These are phyloP conservation scores for Senna tora DNA, from an alignment of 306 rosid genomes.

Conservation along the genomic window DNA sequence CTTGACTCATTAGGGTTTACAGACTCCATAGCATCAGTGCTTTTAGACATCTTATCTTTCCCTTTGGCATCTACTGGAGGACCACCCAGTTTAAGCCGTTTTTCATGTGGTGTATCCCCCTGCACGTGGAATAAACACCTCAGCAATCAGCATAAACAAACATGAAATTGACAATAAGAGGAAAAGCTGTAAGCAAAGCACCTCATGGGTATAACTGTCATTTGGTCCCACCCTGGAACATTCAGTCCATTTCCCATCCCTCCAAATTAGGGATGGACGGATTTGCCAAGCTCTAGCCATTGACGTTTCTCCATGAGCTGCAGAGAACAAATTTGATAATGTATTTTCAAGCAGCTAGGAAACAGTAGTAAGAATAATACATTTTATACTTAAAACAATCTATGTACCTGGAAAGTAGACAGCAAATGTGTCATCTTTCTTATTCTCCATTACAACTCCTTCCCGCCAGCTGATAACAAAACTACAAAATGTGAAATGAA, in stretches of 20 bases:
- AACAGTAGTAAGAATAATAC: constrained; percentile 1
- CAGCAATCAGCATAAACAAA: constrained; percentile 41
- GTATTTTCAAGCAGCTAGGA: constrained; percentile 16
- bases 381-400: constrained; percentile 3
- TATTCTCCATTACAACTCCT: constrained; percentile 80
- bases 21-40: constrained; percentile 45
- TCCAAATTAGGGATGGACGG: constrained; percentile 92
- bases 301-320: constrained; percentile 80
- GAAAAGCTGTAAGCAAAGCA: constrained; percentile 40
- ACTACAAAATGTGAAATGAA: constrained; percentile 27
- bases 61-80: constrained; percentile 58
- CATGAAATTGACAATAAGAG: constrained; percentile 27
- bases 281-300: constrained; percentile 90
- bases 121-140: constrained; percentile 46
- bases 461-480: constrained; percentile 84
- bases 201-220: constrained; percentile 62
- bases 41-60: constrained; percentile 55
- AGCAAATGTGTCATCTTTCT: constrained; percentile 71
- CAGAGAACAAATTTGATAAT: constrained; percentile 35
- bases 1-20: constrained; percentile 54
- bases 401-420: constrained; percentile 82
- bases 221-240: constrained; percentile 50
- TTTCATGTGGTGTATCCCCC: constrained; percentile 87
- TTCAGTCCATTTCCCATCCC: constrained; percentile 89
- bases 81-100: constrained; percentile 72